Base-by-base conservation (phyloP, 345 rosid species). In the Streptanthus diversifolius region DNA sequence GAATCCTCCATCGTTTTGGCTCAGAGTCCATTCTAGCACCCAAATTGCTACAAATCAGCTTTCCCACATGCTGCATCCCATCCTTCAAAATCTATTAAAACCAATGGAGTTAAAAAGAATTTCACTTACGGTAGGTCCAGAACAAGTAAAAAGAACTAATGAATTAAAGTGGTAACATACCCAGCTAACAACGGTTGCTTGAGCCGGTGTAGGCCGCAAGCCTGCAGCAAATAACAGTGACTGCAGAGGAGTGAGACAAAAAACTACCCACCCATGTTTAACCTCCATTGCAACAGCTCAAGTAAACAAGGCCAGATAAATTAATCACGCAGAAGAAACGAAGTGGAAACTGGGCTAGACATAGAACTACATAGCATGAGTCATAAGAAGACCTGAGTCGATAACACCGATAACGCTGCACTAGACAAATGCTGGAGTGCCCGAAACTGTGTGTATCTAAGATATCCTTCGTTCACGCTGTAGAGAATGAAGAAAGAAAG, bases 21-120 rank as follows among this genome's bases (percentile, higher is more conserved):
- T 95, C 98, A 4, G 98, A 95, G 66, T 91, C 98, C 98, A 91
- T 95, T 83, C 98, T 88, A 45, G 97, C 92, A 74, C 99, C 99
- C 72, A 91, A 83, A 82, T 84, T 90, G 75, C 97, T 95, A 83
- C 93, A 90, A 71, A 95, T 83, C 29, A 95, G 86, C 76, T 95
- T 95, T 40, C 99, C 99, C 30, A 81, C 80, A 29, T 95, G 99
- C 77, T 95, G 96, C 99, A 95, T 95, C 55, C 97, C 99, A 80
- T 90, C 99, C 76, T 88, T 95, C 67, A 95, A 58, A 60, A 95
- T 85, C 99, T 95, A 81, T 52, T 27, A 72, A 35, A 44, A 37
- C 65, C 74, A 66, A 73, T 8, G 8, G 11, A 27, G 30, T 45
- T 10, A 76, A 63, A 43, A 76, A n/a, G 2, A 49, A 0, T 7